Evolutionary conservation across 139 green algal genomes (phyloP).

Genomic region (Picochlorum sp.): DNA sequence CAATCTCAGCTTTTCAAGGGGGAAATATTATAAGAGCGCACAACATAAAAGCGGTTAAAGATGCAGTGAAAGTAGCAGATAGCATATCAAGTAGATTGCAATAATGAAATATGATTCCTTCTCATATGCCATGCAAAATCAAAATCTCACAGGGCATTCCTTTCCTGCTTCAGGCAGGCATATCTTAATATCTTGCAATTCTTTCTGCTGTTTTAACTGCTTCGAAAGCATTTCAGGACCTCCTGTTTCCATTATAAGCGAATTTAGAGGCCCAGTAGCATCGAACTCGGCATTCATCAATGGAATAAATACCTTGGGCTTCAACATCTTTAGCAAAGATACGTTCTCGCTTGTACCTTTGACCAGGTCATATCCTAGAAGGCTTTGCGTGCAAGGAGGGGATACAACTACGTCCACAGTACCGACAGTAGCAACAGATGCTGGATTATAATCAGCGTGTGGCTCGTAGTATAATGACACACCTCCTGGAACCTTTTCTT

Average conservation of each 20-base stretch:
- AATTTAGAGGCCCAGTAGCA: slow-evolving; percentile 11
- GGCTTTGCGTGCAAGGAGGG: slow-evolving; percentile 32
- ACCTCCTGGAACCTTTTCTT: slow-evolving; percentile 21
- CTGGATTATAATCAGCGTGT: slow-evolving; percentile 46
- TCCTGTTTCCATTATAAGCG: slow-evolving; percentile 10
- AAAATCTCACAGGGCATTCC: background rate
- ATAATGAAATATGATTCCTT: background rate
- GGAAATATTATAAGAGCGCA: slow-evolving; percentile 77
- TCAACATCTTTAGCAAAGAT: slow-evolving; percentile 31
- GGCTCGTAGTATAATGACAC: slow-evolving; percentile 60
- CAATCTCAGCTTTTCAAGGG: slow-evolving; percentile 29
- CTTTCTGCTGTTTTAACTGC: background rate
- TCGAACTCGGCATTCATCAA: slow-evolving; percentile 57
- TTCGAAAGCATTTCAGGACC: background rate
- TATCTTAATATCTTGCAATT: background rate
- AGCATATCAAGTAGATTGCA: slow-evolving; percentile 13
- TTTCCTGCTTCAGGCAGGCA: background rate
- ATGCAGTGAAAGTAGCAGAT: slow-evolving; percentile 61
- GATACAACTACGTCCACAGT: slow-evolving; percentile 51
- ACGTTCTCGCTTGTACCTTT: slow-evolving; percentile 44
- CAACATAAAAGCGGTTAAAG: slow-evolving; percentile 44
- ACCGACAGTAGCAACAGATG: slow-evolving; percentile 11
- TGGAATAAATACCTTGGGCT: slow-evolving; percentile 34
- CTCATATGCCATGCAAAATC: background rate
- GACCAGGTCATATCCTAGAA: slow-evolving; percentile 42